Conservation (phyloP, 2,329 filamentous ascomycete genomes). For the Trichoderma sp. region DNA sequence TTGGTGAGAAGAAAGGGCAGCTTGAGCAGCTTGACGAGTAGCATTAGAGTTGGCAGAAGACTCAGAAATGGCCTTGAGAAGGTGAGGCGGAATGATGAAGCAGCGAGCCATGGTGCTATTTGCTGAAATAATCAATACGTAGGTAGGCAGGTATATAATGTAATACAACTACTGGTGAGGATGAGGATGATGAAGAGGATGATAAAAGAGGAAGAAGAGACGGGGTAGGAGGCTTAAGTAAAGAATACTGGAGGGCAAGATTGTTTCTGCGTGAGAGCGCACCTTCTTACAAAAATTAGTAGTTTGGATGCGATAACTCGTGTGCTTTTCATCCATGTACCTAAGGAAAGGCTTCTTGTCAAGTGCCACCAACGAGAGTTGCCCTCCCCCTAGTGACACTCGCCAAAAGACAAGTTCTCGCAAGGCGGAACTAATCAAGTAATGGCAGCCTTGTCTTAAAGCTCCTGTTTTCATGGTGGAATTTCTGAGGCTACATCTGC, state of each 20-base stretch:
- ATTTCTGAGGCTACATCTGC: no score
- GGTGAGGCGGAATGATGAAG: conserved; percentile 50
- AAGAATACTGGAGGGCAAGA: no score
- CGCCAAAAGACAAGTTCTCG: background rate
- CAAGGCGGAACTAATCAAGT: background rate
- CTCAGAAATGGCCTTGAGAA: conserved; percentile 47
- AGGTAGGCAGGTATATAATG: background rate
- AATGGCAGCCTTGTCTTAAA: background rate
- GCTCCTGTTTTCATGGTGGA: background rate
- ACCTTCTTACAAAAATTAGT: no score
- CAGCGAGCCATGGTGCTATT: conserved; percentile 35
- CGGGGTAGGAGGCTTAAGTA: no score
- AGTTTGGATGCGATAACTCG: no score
- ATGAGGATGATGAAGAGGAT: background rate
- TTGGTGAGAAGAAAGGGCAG: conserved; percentile 40
- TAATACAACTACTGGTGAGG: background rate
- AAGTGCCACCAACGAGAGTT: no score
- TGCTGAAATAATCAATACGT: background rate
- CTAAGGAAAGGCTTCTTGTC: no score
- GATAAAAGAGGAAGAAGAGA: no score
- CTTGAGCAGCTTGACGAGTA: conserved; percentile 41
- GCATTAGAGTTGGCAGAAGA: conserved; percentile 41
- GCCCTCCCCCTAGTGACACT: no score
- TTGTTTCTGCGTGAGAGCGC: no score
- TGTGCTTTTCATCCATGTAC: no score